phyloP scores from a whole-genome alignment of 345 rosid species.

The rapeseed (Brassica napus) region Da-Ae NC_063435.1:5379501-5380000 shows the following conservation, averaged over 20 bases:
- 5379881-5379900: constrained; percentile 3
- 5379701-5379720: too few relatives aligned
- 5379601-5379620: constrained; percentile 2
- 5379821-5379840: background rate
- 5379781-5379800: background rate
- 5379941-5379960: background rate
- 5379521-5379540: background rate
- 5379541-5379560: background rate
- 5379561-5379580: background rate
- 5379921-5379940: background rate
- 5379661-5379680: too few relatives aligned
- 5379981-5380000: background rate
- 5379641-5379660: too few relatives aligned
- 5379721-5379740: too few relatives aligned
- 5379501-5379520: background rate
- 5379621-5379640: background rate
- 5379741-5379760: too few relatives aligned
- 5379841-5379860: background rate
- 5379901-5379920: constrained; percentile 32
- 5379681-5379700: too few relatives aligned
- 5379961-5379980: background rate
- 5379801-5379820: background rate
- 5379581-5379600: background rate
- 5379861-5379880: background rate
- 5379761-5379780: background rate